Evolutionary conservation across 768 basidiomycete species (phyloP), one percentile per base, ranked within the genome.

Genomic region (Amanita pallidorosea): DNA sequence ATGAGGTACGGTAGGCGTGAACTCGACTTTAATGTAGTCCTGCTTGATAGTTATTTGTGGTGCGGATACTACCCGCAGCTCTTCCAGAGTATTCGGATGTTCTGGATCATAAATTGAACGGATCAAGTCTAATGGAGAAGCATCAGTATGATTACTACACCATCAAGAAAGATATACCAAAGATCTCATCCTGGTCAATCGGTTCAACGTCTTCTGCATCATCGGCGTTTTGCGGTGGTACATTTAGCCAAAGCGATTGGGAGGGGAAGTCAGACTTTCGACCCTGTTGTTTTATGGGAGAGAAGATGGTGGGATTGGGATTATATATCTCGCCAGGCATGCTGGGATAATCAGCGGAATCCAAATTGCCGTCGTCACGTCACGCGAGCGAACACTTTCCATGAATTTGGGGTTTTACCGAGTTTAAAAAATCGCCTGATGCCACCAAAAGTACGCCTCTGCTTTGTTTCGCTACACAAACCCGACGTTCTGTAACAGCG

Each of bases 1-100:
- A 61, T 97, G 94, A 8, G 96, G 95, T 13, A 96, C 90, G 0
- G 96, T 98, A 3, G 96, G 95, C 5, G 96, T 98, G 61, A 98
- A 94, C 61, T 95, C 92, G 55, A 99, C 84, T 33, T 77, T 71
- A 47, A 99, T 72, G 47, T 75, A 75, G 55, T 92, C 86, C n/a
- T 67, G 61, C 31, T 59, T 66, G 53, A 67, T 71, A 41, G 55
- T 68, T 52, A 97, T 83, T 60, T 98, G 94, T 8, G 89, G 82
- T 5, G 83, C 80, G 43, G 91, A 95, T 37, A 99, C 94, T 34
- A 99, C 96, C 20, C 88, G 83, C 7, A 99, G 83, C 61, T 97
- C 91, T 62, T 99, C 96, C 42, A 99, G 76, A 15, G 85, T 87
- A 60, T 85, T 86, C 4, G 92, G 89, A 65, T 99, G 93, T 62